Evolutionary conservation across 257 asterid species (phyloP).

Genomic region (Datura wrightii): DNA sequence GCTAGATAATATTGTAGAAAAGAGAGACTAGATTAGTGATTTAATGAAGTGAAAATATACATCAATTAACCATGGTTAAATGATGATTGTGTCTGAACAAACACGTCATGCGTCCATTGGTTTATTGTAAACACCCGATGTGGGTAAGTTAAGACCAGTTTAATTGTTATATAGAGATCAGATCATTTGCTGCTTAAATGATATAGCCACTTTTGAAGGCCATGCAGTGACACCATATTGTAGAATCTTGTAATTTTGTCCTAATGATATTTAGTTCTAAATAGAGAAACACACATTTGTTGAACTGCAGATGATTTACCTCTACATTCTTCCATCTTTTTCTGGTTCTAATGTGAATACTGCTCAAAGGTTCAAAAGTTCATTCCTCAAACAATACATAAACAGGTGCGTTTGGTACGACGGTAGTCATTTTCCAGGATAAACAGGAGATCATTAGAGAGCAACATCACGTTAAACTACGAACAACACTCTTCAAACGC

Average conservation of each 20-base stretch:
- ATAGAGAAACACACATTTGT: background rate
- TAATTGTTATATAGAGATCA: background rate
- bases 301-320: background rate
- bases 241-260: background rate
- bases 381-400: background rate
- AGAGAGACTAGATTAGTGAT: background rate
- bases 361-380: background rate
- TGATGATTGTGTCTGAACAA: background rate
- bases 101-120: background rate
- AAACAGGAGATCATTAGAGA: background rate
- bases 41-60: background rate
- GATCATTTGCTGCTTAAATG: background rate
- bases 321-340: background rate
- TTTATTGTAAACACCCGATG: background rate
- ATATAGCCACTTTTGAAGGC: background rate
- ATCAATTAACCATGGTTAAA: background rate
- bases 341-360: background rate
- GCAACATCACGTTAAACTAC: background rate
- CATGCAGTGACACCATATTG: background rate
- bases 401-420: background rate
- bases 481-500: background rate
- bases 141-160: background rate
- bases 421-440: background rate
- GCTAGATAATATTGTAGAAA: conserved; percentile 42
- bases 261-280: background rate